A percentile compares a stretch with the other conserved stretches of the same genome.
Evolutionary conservation across 2,329 filamentous ascomycete species (phyloP).

Genomic region (Cladobotryum protrusum): DNA sequence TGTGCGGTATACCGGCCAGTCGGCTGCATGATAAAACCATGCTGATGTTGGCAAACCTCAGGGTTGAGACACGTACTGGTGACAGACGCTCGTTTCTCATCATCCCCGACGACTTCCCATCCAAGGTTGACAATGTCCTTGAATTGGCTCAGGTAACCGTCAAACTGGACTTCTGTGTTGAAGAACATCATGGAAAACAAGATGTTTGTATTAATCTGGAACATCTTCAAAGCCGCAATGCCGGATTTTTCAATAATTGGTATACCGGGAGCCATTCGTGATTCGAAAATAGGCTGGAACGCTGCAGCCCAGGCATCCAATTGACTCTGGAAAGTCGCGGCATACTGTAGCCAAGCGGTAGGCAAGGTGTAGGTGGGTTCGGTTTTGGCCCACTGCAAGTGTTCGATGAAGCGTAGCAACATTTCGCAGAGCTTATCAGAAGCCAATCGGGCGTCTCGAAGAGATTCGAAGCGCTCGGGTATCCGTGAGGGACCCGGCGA

Average conservation of each 20-base stretch:
- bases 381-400: constrained; percentile 40
- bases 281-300: constrained; percentile 49
- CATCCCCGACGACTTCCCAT: constrained; percentile 52
- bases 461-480: constrained; percentile 36
- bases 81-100: constrained; percentile 45
- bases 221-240: constrained; percentile 58
- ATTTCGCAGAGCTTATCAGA: constrained; percentile 52
- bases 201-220: constrained; percentile 51
- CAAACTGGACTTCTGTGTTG: constrained; percentile 53
- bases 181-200: constrained; percentile 56
- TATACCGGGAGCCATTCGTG: constrained; percentile 42
- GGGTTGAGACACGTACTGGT: constrained; percentile 38
- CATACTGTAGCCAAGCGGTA: constrained; percentile 40
- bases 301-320: constrained; percentile 50
- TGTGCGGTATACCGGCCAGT: constrained; percentile 38
- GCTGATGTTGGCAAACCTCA: constrained; percentile 36
- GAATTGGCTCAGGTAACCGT: constrained; percentile 47
- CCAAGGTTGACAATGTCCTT: constrained; percentile 51
- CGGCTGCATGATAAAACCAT: constrained; percentile 22
- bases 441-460: constrained; percentile 49
- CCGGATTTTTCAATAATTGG: constrained; percentile 52
- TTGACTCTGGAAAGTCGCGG: constrained; percentile 41
- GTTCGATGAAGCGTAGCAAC: constrained; percentile 54
- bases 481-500: constrained; percentile 22
- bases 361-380: constrained; percentile 50